phyloP scores from a whole-genome alignment of 169 alveolate genomes.

The Plasmodium falciparum region DNA sequence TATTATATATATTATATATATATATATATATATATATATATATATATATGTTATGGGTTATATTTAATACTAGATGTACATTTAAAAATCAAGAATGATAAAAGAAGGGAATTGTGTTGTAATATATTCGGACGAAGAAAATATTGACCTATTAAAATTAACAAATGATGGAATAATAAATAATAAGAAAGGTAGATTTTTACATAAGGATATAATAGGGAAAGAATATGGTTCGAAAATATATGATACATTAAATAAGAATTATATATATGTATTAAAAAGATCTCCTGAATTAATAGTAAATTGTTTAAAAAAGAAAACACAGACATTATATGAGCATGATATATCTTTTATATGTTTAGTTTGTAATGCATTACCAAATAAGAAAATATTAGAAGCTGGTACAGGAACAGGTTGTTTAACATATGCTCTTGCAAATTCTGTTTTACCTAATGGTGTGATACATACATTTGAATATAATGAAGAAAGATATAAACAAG shows the following conservation, averaged over 20 bases:
- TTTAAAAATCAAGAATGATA: slow-evolving; percentile 4
- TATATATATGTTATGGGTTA: neutral
- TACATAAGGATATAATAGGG: slow-evolving; percentile 73
- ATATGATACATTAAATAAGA: slow-evolving; percentile 57
- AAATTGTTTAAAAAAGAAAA: slow-evolving; percentile 83
- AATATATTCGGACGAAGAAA: slow-evolving; percentile 51
- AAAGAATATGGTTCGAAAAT: slow-evolving; percentile 78
- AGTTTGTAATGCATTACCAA: slow-evolving; percentile 90
- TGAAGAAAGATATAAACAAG: slow-evolving; percentile 87
- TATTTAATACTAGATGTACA: too few relatives aligned
- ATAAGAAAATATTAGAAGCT: slow-evolving; percentile 90
- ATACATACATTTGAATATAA: slow-evolving; percentile 92
- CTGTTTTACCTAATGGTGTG: slow-evolving; percentile 90
- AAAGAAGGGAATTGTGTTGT: slow-evolving; percentile 63
- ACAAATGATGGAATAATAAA: slow-evolving; percentile 10
- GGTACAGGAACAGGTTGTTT: slow-evolving; percentile 94
- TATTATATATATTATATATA: too few relatives aligned
- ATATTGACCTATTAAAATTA: slow-evolving; percentile 37
- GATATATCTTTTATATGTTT: slow-evolving; percentile 91
- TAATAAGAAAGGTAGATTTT: slow-evolving; percentile 72
- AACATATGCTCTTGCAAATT: slow-evolving; percentile 88
- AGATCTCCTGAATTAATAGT: slow-evolving; percentile 88
- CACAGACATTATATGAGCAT: slow-evolving; percentile 93
- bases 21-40: neutral
- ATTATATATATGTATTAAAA: slow-evolving; percentile 58